Base-by-base conservation (phyloP, 2,329 filamentous ascomycete genomes). In the Xylariaceae sp. region DNA sequence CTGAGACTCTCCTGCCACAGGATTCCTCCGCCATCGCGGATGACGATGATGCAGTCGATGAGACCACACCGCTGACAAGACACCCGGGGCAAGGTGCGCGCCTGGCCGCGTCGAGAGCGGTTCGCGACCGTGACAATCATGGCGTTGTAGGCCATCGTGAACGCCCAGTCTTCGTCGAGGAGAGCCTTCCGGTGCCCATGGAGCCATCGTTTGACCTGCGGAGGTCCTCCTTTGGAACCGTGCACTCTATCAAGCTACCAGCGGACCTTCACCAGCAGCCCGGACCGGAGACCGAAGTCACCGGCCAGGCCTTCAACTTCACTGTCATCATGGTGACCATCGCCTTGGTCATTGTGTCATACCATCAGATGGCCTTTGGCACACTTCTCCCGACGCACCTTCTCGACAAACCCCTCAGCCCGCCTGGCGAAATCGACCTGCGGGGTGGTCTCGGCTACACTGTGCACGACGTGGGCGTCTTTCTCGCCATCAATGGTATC, bases 401-500 rank as follows among this genome's bases (percentile, higher is more conserved):
- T 4, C 60, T 71, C 11, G 69, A 70, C 44, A 46, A 56, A 9
- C 67, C 58, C 2, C 47, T 49, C 19, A 26, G 43, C 11, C 48
- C 57, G 8, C 49, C 39, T 1, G 60, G 61, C 7, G 49, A 52
- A 2, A 52, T 69, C 8, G 67, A 70, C 42, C 50, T 78, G 9
- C 61, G 73, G 0, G 83, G 84, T 34, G 84, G 84, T 4, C 68
- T 88, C 2, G 84, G 83, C 2, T 70, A 85, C 36, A 77, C 74
- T 2, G 79, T 81, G 2, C 78, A 82, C 53, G 73, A 81, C 29
- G 83, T 87, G 12, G 84, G 84, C 12, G 59, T 83, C 17, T 85
- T 86, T 52, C 74, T 88, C 64, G 77, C 80, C 3, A 64, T 85
- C 38, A 85, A 88, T 51, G 86, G 83, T 3, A 64, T 85, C 47